Conservation (phyloP, 129 eudicot genomes). For the Gnaphalium uliginosum region DNA sequence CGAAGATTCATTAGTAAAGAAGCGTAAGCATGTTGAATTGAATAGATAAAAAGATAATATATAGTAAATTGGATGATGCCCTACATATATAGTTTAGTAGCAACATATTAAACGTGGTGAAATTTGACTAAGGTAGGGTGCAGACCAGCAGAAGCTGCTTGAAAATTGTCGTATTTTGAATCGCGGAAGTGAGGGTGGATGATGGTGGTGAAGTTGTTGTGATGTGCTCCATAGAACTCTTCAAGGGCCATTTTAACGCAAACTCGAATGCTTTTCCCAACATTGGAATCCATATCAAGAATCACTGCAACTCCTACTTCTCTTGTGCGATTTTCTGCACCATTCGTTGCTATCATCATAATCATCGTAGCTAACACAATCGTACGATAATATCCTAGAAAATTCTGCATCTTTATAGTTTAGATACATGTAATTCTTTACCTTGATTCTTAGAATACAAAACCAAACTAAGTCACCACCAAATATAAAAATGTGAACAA, state of each 20-base stretch:
- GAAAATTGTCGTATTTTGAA: conserved; percentile 31
- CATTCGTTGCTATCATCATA: conserved; percentile 6
- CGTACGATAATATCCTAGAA: neutral
- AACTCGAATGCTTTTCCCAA: conserved; percentile 36
- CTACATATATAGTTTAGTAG: too few species aligned
- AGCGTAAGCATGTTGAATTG: too few species aligned
- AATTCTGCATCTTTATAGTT: neutral
- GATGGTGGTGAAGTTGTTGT: conserved; percentile 26
- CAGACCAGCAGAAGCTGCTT: conserved; percentile 45
- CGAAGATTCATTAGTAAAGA: too few species aligned
- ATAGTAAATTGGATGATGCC: too few species aligned
- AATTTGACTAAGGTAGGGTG: neutral
- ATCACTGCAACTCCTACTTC: conserved; percentile 44
- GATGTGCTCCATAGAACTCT: conserved; percentile 31
- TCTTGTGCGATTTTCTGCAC: neutral
- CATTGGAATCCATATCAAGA: conserved; percentile 33
- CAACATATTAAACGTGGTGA: too few species aligned
- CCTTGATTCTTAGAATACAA: too few species aligned
- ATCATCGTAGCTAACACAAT: neutral
- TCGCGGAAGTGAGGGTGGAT: conserved; percentile 44
- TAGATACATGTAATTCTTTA: too few species aligned
- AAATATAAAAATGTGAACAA: too few species aligned
- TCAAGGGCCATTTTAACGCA: conserved; percentile 44
- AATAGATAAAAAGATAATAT: too few species aligned
- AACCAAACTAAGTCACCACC: too few species aligned